Evolutionary conservation across 768 basidiomycete species (phyloP), one percentile per base, ranked within the genome.

Genomic region (Lentinula edodes): DNA sequence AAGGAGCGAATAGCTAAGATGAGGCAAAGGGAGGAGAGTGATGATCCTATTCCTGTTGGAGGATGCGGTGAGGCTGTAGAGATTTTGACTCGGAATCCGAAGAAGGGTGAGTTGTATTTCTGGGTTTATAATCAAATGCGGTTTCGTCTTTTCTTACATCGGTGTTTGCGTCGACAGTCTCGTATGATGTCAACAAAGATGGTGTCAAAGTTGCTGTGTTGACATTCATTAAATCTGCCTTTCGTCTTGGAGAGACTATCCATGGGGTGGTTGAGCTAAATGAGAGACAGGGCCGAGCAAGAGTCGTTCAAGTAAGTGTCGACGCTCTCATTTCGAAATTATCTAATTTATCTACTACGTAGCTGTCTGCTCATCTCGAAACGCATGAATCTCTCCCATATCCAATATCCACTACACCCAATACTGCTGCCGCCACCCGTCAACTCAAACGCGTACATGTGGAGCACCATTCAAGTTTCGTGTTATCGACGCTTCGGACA

Each of bases 151-250:
- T 38, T 15, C 9, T 52, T 39, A 32, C 13, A 12, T 60, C 46
- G 52, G 35, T 32, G 48, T 45, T 28, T 28, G 2, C 10, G 15
- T 60, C 34, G 54, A 23, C 66, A 96, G 94, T 89, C 42, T 95
- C 94, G 0, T 98, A 93, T 73, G 95, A 98, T 74, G 94, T 98
- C 60, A 91, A 88, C 70, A 97, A 98, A 77, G 93, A 96, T 39
- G 93, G 91, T 0, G 83, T 90, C 41, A 85, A 86, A 45, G 93
- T 98, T 61, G 95, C 96, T 6, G 87, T 91, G 41, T 73, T 99
- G 13, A 97, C 95, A 0, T 91, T 99, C 65, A 86, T 91, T 28
- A 98, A 98, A 74, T 87, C 89, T 43, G 90, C 92, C 0, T 98
- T 92, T 72, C 76, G 96, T 18, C 83, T 98, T 0, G 96, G 96